A percentile compares a stretch with the other conserved stretches of the same genome.
phyloP scores from a whole-genome alignment of 768 basidiomycete genomes.

The Kwoniella mangroviensis region DNA sequence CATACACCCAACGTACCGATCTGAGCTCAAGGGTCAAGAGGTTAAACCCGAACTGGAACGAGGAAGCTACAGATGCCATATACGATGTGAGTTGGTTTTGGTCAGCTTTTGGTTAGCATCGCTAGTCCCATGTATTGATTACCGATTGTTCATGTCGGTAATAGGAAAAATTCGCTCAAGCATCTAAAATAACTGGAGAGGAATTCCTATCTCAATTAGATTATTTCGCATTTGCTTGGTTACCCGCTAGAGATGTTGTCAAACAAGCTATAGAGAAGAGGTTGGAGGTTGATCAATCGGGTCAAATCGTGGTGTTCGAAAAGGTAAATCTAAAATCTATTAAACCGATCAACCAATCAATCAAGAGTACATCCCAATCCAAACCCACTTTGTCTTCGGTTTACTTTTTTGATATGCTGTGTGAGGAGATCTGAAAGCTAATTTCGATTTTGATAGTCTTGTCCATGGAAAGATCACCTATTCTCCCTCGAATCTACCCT shows the following conservation, averaged over 20 bases:
- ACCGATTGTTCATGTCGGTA: no score
- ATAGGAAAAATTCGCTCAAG: conserved; percentile 74
- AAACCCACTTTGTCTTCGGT: no score
- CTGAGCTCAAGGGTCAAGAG: conserved; percentile 78
- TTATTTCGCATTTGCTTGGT: conserved; percentile 86
- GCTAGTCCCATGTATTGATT: no score
- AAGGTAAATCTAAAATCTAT: conserved; percentile 59
- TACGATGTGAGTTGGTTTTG: conserved; percentile 83
- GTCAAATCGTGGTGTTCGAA: conserved; percentile 79
- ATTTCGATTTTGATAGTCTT: conserved; percentile 32
- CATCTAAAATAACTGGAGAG: conserved; percentile 78
- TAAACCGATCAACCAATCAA: no score
- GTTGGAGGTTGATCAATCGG: conserved; percentile 67
- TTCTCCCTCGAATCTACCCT: conserved; percentile 78
- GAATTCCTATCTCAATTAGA: conserved; percentile 81
- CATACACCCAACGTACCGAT: conserved; percentile 79
- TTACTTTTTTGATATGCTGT: no score
- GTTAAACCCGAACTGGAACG: conserved; percentile 93
- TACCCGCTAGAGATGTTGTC: conserved; percentile 86
- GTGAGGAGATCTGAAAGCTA: not conserved
- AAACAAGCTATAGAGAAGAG: conserved; percentile 67
- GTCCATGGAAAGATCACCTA: conserved; percentile 75
- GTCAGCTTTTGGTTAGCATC: no score
- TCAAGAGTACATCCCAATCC: no score
- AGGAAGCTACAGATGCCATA: conserved; percentile 67